Base-by-base conservation (phyloP, 495 filamentous ascomycete genomes). In the Lophiostoma macrostomum region DNA sequence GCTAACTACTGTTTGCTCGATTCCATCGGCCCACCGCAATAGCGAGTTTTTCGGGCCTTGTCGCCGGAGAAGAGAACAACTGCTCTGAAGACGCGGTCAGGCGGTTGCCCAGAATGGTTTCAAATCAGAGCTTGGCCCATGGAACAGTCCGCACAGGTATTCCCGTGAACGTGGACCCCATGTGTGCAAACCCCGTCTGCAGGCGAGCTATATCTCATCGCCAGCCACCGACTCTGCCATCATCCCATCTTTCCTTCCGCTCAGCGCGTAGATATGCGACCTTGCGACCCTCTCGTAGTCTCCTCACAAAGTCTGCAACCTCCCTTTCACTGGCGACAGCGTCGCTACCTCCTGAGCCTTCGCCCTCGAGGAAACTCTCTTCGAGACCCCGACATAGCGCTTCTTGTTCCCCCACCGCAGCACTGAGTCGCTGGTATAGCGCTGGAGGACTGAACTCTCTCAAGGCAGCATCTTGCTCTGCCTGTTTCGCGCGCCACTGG, bases 171-270 rank as follows among this genome's bases (percentile, higher is more conserved):
- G n/a, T n/a, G n/a, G n/a, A n/a, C n/a, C n/a, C n/a, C n/a, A n/a
- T n/a, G n/a, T n/a, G n/a, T n/a, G n/a, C 20, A 16, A 16, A 37
- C n/a, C 20, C 5, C 13, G 34, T 6, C n/a, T 37, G 6, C 13
- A 6, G 34, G 34, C n/a, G n/a, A 2, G 19, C 27, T n/a, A 46
- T n/a, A n/a, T n/a, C n/a, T 83, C 75, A 95, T 50, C 91, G 77
- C 91, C 91, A 96, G 0, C 91, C 91, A 0, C 91, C 90, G 48
- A 95, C 90, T 52, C 91, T 78, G 22, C 91, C 89, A 69, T 95
- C 91, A 73, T 96, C 90, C 91, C 91, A 96, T 64, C 91, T 74
- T 58, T 88, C 87, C 69, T 86, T 91, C 46, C 86, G 77, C 73
- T 95, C 91, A 61, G 80, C 80, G 37, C 88, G 74, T 12, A 87